Percentiles rank a stretch among this genome's conserved stretches.
Evolutionary conservation across 1,139 yeast genomes (phyloP).

Genomic region (Pichia sp.): DNA sequence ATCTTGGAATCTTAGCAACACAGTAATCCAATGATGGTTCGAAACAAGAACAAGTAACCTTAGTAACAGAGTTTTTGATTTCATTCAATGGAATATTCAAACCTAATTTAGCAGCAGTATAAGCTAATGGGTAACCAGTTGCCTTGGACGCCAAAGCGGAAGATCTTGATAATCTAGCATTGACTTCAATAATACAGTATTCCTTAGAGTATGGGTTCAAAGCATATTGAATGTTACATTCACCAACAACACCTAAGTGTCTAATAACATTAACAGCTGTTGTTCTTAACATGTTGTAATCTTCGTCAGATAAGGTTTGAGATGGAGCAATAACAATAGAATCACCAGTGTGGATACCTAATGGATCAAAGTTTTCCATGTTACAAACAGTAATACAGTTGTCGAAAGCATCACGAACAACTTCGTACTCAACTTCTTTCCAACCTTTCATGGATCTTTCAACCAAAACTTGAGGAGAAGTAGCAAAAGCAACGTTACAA

Average conservation of each 20-base stretch:
- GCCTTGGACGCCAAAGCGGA: conserved; percentile 99
- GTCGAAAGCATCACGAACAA: conserved; percentile 94
- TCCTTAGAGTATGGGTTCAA: conserved; percentile 90
- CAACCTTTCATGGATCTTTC: conserved; percentile 98
- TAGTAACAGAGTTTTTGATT: conserved; percentile 88
- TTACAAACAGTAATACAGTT: conserved; percentile 99
- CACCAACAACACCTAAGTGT: conserved; percentile 98
- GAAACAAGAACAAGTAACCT: conserved; percentile 92
- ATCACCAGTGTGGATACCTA: conserved; percentile 98
- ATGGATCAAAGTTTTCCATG: conserved; percentile 98
- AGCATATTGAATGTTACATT: conserved; percentile 97
- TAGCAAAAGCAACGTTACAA: conserved; percentile 88
- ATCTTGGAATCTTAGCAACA: conserved; percentile 97
- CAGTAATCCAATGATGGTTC: conserved; percentile 97
- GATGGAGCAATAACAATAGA: conserved; percentile 99
- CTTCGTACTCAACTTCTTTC: conserved; percentile 99
- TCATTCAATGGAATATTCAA: conserved; percentile 88
- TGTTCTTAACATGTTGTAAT: conserved; percentile 95
- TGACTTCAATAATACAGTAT: conserved; percentile 95
- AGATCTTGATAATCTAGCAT: conserved; percentile 95
- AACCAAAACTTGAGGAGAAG: conserved; percentile 92
- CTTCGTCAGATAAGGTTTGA: conserved; percentile 94
- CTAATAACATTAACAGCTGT: conserved; percentile 97
- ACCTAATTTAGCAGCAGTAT: conserved; percentile 96
- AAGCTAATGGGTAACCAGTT: conserved; percentile 97